phyloP scores from a whole-genome alignment of 2,329 filamentous ascomycete genomes.

The Claviceps maximensis region DNA sequence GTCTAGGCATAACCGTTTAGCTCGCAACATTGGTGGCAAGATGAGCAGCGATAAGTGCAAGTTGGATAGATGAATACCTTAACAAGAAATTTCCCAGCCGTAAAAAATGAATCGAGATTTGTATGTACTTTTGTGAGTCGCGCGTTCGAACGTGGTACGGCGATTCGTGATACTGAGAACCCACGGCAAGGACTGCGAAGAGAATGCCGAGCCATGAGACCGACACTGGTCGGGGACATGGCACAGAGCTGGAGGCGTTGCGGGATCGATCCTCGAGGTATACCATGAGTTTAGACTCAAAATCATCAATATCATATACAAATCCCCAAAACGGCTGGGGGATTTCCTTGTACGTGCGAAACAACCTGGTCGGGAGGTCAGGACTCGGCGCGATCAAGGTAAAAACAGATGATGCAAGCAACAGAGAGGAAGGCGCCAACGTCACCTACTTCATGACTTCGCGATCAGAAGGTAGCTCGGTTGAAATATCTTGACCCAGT shows the following conservation, averaged over 20 bases:
- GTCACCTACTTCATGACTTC: slow-evolving; percentile 52
- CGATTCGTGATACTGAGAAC: slow-evolving; percentile 53
- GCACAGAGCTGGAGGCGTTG: slow-evolving; percentile 33
- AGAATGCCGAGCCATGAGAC: slow-evolving; percentile 54
- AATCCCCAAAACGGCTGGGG: slow-evolving; percentile 57
- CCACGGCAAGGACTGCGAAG: slow-evolving; percentile 51
- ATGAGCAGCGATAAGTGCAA: slow-evolving; percentile 23
- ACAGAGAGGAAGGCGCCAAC: background rate
- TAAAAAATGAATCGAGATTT: slow-evolving; percentile 53
- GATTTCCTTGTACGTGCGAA: slow-evolving; percentile 53
- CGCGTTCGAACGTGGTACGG: slow-evolving; percentile 47
- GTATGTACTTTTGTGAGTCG: slow-evolving; percentile 47
- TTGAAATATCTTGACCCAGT: slow-evolving; percentile 46
- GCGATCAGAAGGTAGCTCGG: slow-evolving; percentile 48
- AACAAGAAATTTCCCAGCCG: slow-evolving; percentile 50
- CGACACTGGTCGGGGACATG: slow-evolving; percentile 38
- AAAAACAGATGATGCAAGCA: background rate
- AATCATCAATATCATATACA: slow-evolving; percentile 51
- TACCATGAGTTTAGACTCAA: slow-evolving; percentile 50
- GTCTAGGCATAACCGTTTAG: slow-evolving; percentile 21
- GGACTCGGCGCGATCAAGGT: too few relatives aligned
- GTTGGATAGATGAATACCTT: background rate
- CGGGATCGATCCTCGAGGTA: slow-evolving; percentile 52
- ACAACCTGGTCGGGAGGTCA: slow-evolving; percentile 31
- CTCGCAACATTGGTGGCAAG: background rate